Conservation (phyloP, 768 basidiomycete species). For the Mycena filopes region DNA sequence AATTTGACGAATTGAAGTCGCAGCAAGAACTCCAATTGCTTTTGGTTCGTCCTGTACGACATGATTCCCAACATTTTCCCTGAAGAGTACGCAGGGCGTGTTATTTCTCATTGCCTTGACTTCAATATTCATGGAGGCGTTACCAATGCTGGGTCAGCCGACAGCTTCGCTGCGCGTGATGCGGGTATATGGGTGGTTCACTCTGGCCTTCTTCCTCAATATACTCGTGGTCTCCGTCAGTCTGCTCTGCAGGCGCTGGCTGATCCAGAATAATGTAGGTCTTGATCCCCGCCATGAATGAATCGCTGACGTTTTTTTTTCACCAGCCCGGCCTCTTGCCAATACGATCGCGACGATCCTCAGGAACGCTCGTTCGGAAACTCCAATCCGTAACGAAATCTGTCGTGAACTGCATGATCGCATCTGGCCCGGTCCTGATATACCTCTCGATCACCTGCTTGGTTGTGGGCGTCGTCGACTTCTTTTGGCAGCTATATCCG, state of each 20-base stretch:
- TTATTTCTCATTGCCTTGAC: conserved; percentile 4
- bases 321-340: background rate
- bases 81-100: conserved; percentile 5
- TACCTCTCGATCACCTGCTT: background rate
- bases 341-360: background rate
- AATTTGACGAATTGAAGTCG: conserved; percentile 5
- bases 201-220: background rate
- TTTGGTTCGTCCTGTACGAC: background rate
- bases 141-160: conserved; percentile 8
- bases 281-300: background rate
- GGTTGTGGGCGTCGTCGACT: conserved; percentile 11
- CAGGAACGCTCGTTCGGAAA: background rate
- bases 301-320: background rate
- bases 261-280: conserved; percentile 16
- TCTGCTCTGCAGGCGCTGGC: conserved; percentile 8
- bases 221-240: background rate
- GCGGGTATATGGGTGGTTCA: conserved; percentile 18
- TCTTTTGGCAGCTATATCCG: conserved; percentile 23
- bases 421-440: background rate
- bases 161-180: conserved; percentile 2
- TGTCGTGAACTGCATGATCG: conserved; percentile 1
- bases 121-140: background rate
- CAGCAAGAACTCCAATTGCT: conserved; percentile 22
- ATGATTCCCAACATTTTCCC: background rate
- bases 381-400: background rate